Conservation (phyloP, 345 rosid genomes). For the Brassica rapa region DNA sequence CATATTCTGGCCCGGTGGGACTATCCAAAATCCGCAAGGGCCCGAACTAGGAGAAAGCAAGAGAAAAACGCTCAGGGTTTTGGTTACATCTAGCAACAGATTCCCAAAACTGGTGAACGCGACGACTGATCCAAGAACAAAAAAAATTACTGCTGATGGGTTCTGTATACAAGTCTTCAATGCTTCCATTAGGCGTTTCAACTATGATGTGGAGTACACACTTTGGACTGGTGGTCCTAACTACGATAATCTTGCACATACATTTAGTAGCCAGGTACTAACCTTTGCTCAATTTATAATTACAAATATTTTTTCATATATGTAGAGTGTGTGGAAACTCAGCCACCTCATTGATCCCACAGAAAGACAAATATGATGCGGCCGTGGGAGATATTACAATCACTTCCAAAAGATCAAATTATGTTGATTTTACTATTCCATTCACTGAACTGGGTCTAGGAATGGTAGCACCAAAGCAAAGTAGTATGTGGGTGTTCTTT, state of each 20-base stretch:
- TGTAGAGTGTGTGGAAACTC: background rate
- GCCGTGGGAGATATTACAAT: conserved; percentile 56
- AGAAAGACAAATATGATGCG: conserved; percentile 45
- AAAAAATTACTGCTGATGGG: background rate
- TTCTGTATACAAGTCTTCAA: conserved; percentile 33
- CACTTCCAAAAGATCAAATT: conserved; percentile 33
- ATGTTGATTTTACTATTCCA: conserved; percentile 55
- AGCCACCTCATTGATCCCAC: background rate
- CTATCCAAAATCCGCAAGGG: conserved; percentile 27
- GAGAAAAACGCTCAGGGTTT: conserved; percentile 34
- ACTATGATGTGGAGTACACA: conserved; percentile 32
- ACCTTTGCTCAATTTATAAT: background rate
- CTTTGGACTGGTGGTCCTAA: conserved; percentile 24
- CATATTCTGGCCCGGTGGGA: conserved; percentile 48
- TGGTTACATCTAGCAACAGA: conserved; percentile 40
- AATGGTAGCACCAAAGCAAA: conserved; percentile 44
- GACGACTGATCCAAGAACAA: conserved; percentile 14
- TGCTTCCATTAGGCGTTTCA: conserved; percentile 21
- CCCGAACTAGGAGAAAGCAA: background rate
- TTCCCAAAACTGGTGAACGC: conserved; percentile 23
- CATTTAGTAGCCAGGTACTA: conserved; percentile 29
- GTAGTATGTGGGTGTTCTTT: conserved; percentile 53
- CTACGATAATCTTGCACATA: conserved; percentile 30
- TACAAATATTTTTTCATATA: background rate
- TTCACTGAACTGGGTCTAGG: conserved; percentile 49